Base-by-base conservation (phyloP, 1,284 basidiomycete genomes). In the Ganoderma multipileum region DNA sequence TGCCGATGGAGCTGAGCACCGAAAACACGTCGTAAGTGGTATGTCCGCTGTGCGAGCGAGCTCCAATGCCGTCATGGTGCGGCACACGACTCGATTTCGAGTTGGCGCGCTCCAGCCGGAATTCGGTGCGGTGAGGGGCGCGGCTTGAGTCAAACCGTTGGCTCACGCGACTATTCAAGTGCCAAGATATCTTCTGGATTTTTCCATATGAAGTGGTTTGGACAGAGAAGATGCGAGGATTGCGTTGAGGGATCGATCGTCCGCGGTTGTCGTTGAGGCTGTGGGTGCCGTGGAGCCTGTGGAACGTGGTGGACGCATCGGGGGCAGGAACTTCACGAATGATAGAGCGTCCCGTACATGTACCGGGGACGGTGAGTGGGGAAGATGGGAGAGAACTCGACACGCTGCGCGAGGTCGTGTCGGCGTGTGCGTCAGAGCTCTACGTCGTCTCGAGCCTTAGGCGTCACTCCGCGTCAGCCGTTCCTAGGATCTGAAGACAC, bases 321-420 rank as follows among this genome's bases (percentile, higher is more conserved):
- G 47, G 47, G 47, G 52, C 36, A n/a, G 7, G n/a, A 42, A 36
- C 23, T 26, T 26, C 47, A 61, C 39, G 23, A 26, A 36, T 30
- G 23, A 36, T n/a, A 54, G 62, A 30, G 28, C 59, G 26, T 47
- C 44, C n/a, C 44, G 16, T 52, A 44, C 47, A 12, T 52, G 26
- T n/a, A n/a, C 23, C 23, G 47, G 47, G 57, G 38, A 42, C 33
- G 36, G 55, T 38, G 64, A 39, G 60, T 66, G 65, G 61, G 47
- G 66, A 61, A 39, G 26, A 44, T 60, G 52, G 57, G 47, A 64
- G 62, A 38, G 41, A 64, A 62, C 66, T 47, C 57, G 18, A 58
- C 67, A 64, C 63, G 58, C 39, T 61, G 63, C 67, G 64, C 26
- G 57, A 47, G 23, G 59, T 52, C 23, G 36, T n/a, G 38, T 11